Evolutionary conservation across 768 basidiomycete genomes (phyloP), one percentile per base, ranked within the genome.

Genomic region (Lactarius evosmus): DNA sequence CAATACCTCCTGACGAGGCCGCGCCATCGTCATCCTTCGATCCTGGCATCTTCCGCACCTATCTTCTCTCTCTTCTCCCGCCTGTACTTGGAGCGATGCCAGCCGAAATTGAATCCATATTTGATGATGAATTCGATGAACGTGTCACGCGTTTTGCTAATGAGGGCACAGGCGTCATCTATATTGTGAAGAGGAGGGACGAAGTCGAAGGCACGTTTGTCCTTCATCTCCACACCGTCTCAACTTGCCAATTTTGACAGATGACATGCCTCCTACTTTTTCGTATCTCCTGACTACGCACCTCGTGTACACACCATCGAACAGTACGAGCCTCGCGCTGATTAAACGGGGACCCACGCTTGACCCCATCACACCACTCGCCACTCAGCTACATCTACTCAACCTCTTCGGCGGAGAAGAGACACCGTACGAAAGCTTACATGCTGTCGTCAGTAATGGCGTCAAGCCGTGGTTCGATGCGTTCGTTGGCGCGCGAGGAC

Each of bases 391-490:
- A 12, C 94, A 97, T 69, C 87, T 98, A 62, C 79, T 98, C 52
- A 98, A 95, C 70, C 82, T 98, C 17, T 98, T 92, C 69, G 91
- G 88, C 27, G 88, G 89, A 16, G 90, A 91, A 51, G 88, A 91
- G 65, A 92, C 91, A 1, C 95, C 96, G 0, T 99, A 98, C 72
- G 96, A 98, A 75, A 91, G 93, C 71, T 76, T 99, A 32, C 96
- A 98, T 73, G 93, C 94, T 11, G 84, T 99, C 25, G 93, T 99
- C 19, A 97, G 95, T 72, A 87, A 84, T 61, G 97, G 92, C 69
- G 95, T 99, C 30, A 96, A 98, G 69, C 95, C 95, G 0, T 98
- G 93, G 89, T 98, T 99, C 70, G 95, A 98, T 74, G 94, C 96
- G 17, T 98, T 96, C 71, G 95, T 98, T 30, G 94, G 90, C 27